Base-by-base conservation (phyloP, 2,329 filamentous ascomycete genomes). In the Penicillium capsulatum region DNA sequence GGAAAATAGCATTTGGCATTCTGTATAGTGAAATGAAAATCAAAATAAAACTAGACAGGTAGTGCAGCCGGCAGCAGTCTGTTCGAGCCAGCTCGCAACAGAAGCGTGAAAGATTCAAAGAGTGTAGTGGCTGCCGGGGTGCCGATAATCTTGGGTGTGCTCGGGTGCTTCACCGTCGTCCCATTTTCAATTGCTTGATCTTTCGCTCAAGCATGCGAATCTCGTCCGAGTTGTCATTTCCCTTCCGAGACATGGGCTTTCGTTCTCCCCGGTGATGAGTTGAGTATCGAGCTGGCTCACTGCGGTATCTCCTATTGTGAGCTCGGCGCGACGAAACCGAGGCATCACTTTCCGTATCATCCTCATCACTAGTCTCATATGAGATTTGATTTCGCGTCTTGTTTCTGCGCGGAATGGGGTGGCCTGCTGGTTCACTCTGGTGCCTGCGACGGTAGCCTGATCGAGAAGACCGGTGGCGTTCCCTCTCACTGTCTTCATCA, bases 221-320 rank as follows among this genome's bases (percentile, higher is more conserved):
- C 11, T 24, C 22, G 22, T 11, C 22, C 11, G 11, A 7, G 11
- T 24, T 24, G 11, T 24, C 11, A 24, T 24, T 24, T 24, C 22
- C 11, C 22, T 24, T 24, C 11, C 22, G 7, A 24, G 1, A 24
- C 11, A 24, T 11, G 7, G 11, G 7, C 7, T 24, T 24, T 24
- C 1, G 1, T 24, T 24, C 22, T 24, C 22, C 11, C 22, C 11
- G 11, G 11, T 24, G 11, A 24, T 24, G 0, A 88, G 13, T 30
- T 9, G 10, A 20, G 22, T 36, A 30, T 17, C 10, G 8, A 36
- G 15, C n/a, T 34, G 17, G 13, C 32, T 35, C 17, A 14, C 38
- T 35, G 20, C 15, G 16, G 17, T 34, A 16, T 31, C 31, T 40
- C 33, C 31, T 40, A 16, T 30, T 27, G 17, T 20, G 11, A 40